These are phyloP conservation scores for Adansonia gregorii DNA, from an alignment of 441 rosid species.

Conservation along the genomic window DNA sequence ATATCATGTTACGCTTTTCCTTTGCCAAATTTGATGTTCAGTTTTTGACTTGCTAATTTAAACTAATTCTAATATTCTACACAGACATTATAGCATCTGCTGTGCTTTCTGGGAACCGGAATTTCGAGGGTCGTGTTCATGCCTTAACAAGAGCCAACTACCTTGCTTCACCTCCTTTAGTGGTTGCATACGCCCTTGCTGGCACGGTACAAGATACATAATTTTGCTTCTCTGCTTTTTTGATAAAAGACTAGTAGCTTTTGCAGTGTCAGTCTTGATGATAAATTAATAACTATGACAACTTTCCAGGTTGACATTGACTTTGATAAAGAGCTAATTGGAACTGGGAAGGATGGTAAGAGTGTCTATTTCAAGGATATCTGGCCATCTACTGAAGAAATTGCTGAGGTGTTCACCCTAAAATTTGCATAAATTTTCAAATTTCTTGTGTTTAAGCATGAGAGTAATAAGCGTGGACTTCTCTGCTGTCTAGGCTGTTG, in stretches of 20 bases:
- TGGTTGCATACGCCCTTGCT: slow-evolving; percentile 99
- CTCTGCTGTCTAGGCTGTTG: slow-evolving; percentile 70
- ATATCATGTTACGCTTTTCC: slow-evolving; percentile 4
- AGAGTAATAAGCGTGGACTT: slow-evolving; percentile 23
- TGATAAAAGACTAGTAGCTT: neutral
- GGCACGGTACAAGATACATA: slow-evolving; percentile 68
- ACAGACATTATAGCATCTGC: slow-evolving; percentile 93
- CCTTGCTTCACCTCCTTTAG: slow-evolving; percentile 98
- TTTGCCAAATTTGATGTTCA: slow-evolving; percentile 17
- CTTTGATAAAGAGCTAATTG: slow-evolving; percentile 92
- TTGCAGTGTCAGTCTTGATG: slow-evolving; percentile 13
- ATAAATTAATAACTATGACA: slow-evolving; percentile 25
- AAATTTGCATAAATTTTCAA: neutral
- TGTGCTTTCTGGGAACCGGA: slow-evolving; percentile 95
- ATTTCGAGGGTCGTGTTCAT: slow-evolving; percentile 98
- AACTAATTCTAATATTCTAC: slow-evolving; percentile 24
- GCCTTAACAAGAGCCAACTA: slow-evolving; percentile 96
- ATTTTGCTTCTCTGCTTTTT: neutral
- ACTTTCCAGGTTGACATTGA: slow-evolving; percentile 83
- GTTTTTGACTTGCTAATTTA: slow-evolving; percentile 11
- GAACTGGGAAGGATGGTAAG: slow-evolving; percentile 83
- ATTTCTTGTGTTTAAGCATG: slow-evolving; percentile 20
- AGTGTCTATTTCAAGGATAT: slow-evolving; percentile 78
- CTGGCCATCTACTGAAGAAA: slow-evolving; percentile 94
- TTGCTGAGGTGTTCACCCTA: slow-evolving; percentile 70